phyloP scores from a whole-genome alignment of 352 stramenopile genomes.

The Elongisporangium prolatum region DNA sequence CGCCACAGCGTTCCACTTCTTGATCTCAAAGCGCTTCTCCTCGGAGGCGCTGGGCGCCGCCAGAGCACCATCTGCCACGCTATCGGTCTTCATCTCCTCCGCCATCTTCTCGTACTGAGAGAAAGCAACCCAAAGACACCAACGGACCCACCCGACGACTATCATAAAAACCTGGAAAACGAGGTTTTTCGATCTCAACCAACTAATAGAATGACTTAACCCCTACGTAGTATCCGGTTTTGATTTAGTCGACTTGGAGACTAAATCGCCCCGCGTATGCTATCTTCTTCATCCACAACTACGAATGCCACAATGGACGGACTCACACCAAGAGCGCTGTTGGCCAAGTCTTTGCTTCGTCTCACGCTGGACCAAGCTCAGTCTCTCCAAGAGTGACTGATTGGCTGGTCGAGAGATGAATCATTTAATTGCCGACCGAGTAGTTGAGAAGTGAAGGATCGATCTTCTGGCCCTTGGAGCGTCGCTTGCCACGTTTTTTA shows the following conservation, averaged over 20 bases:
- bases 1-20: slow-evolving; percentile 99
- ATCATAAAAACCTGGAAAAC: not conserved
- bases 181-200: not conserved
- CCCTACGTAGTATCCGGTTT: not conserved
- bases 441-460: slow-evolving; percentile 76
- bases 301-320: not conserved
- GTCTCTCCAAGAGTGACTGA: not conserved
- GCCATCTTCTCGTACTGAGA: slow-evolving; percentile 69
- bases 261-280: not conserved
- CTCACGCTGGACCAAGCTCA: not conserved
- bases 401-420: not conserved
- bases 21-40: slow-evolving; percentile 98
- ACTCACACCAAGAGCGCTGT: not conserved
- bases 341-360: not conserved
- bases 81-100: slow-evolving; percentile 29
- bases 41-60: slow-evolving; percentile 21
- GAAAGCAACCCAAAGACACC: not conserved
- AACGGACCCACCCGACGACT: not conserved
- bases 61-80: slow-evolving; percentile 11
- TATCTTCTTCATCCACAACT: not conserved
- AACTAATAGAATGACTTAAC: not conserved
- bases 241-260: not conserved
- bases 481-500: slow-evolving; percentile 56
- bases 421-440: slow-evolving; percentile 38
- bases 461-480: slow-evolving; percentile 64